These are phyloP conservation scores for Oldenlandia corymbosa DNA, from an alignment of 257 asterid genomes.

Conservation along the genomic window DNA sequence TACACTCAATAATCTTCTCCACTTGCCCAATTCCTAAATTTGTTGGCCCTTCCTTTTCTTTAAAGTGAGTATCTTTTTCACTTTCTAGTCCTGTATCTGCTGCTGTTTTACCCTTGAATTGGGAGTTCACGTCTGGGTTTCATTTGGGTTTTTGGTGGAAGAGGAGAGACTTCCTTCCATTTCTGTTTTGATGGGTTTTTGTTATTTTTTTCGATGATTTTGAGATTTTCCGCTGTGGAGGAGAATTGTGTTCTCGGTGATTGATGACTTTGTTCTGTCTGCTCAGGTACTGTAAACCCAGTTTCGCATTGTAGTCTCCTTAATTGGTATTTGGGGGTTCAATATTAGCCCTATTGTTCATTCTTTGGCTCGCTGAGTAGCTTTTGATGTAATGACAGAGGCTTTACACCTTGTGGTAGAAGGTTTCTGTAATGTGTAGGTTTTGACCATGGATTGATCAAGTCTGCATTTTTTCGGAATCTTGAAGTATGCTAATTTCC, in stretches of 20 bases:
- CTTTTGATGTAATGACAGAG: conserved; percentile 1
- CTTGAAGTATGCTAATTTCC: not conserved
- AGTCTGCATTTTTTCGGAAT: conserved; percentile 4
- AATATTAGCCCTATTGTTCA: conserved; percentile 2
- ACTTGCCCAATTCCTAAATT: not conserved
- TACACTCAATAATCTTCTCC: not conserved
- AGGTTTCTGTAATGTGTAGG: not conserved
- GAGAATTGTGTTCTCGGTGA: conserved; percentile 10
- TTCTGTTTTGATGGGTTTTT: conserved; percentile 6
- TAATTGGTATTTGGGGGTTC: conserved; percentile 12
- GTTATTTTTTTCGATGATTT: not conserved
- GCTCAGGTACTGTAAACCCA: conserved; percentile 8
- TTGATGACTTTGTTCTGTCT: conserved; percentile 14
- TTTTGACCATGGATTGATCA: conserved; percentile 12
- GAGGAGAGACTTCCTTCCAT: not conserved
- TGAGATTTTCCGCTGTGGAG: not conserved
- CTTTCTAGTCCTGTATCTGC: not conserved
- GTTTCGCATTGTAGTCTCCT: conserved; percentile 3
- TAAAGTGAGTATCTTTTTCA: not conserved
- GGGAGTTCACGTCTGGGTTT: conserved; percentile 13
- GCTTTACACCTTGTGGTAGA: not conserved
- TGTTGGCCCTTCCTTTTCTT: not conserved
- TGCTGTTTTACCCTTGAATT: not conserved
- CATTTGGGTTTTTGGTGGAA: conserved; percentile 4
- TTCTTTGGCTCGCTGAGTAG: not conserved